A percentile compares a stretch with the other conserved stretches of the same genome.
Conservation (phyloP, 163 green algal genomes). For the Trebouxia gelatinosa region DNA sequence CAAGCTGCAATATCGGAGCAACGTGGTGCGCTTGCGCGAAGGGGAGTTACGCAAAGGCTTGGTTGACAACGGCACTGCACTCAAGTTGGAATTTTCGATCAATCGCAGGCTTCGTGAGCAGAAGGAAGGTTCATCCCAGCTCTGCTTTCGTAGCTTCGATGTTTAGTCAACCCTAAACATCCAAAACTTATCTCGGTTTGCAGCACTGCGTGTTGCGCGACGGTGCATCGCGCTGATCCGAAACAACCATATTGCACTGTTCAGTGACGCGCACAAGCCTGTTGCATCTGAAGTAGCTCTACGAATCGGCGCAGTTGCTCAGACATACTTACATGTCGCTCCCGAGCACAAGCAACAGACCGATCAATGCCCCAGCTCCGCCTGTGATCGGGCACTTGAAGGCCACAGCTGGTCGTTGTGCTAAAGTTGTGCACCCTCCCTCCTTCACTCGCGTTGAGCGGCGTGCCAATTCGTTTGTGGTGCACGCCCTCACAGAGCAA, state of each 20-base stretch:
- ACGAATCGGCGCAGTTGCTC: background rate
- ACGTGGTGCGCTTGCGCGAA: no score
- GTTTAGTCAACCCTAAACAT: background rate
- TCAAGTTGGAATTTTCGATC: no score
- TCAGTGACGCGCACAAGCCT: no score
- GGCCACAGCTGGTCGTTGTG: background rate
- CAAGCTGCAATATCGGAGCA: background rate
- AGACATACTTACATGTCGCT: background rate
- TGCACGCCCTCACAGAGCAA: background rate
- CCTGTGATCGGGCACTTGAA: background rate
- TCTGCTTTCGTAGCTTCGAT: background rate
- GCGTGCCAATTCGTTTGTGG: background rate
- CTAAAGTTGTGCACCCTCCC: background rate
- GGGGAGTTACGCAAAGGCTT: no score
- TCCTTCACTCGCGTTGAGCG: no score
- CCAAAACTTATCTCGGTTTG: background rate
- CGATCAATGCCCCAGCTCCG: background rate
- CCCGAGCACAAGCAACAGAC: constrained; percentile 14
- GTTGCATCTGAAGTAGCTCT: background rate
- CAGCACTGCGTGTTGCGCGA: background rate
- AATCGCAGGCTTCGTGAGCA: no score
- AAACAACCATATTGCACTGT: no score
- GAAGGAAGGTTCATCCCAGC: no score
- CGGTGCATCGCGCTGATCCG: no score
- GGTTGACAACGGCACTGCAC: no score